phyloP scores from a whole-genome alignment of 768 basidiomycete genomes.

The Tricholoma terreum region DNA sequence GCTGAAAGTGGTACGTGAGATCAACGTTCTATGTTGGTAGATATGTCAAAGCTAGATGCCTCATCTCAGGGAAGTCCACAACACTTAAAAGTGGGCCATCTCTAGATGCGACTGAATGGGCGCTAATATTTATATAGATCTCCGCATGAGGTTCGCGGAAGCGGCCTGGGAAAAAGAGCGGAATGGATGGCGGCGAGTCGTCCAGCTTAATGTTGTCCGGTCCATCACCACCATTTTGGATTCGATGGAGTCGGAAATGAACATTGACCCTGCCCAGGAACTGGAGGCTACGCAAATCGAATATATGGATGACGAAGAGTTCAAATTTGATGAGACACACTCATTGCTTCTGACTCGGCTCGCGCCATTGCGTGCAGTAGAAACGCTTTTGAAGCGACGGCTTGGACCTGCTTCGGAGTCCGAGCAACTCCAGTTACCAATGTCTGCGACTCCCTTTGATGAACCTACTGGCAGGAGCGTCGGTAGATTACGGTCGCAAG shows the following conservation, averaged over 20 bases:
- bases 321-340: constrained; percentile 51
- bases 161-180: constrained; percentile 67
- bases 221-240: constrained; percentile 66
- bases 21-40: constrained; percentile 2
- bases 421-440: constrained; percentile 27
- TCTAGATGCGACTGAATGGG: constrained; percentile 1
- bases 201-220: constrained; percentile 77
- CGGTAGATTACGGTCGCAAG: constrained; percentile 29
- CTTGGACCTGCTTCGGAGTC: constrained; percentile 49
- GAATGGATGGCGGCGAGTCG: constrained; percentile 69
- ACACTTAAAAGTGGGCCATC: constrained; percentile 56
- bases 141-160: constrained; percentile 65
- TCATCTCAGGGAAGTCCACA: constrained; percentile 58
- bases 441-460: constrained; percentile 49
- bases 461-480: constrained; percentile 23
- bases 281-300: constrained; percentile 22
- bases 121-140: constrained; percentile 42
- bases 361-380: constrained; percentile 57
- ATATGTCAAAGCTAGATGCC: constrained; percentile 2
- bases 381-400: constrained; percentile 58
- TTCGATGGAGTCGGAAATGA: constrained; percentile 54
- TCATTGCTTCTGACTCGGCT: constrained; percentile 57
- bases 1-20: constrained; percentile 56
- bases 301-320: constrained; percentile 20
- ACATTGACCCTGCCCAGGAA: constrained; percentile 33